Evolutionary conservation across 306 rosid species (phyloP), one percentile per base, ranked within the genome.

Genomic region (Gillenia trifoliata): DNA sequence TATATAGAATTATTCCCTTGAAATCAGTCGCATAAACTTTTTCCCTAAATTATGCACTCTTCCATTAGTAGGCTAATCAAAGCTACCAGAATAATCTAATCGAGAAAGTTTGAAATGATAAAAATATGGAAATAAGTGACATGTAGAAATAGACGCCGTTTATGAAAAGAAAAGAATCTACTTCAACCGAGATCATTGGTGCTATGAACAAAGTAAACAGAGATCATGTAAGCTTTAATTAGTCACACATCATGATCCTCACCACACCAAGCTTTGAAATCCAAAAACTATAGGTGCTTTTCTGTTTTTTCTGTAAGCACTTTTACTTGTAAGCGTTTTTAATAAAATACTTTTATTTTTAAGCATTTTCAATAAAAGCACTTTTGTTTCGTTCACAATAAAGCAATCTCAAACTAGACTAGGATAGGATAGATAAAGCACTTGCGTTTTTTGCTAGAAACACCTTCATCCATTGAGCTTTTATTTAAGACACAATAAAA

Each of bases 251-350:
- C 75, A 54, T 68, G 59, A 26, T 3, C 63, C 65, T 36, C 38
- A 56, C 28, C 52, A 28, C 64, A 49, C 66, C 63, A 81, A 69
- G 55, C 64, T 61, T 57, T n/a, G 63, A 82, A 73, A 70, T 66
- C 81, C 36, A 65, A 31, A 25, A 70, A 36, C 63, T 29, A 64
- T 59, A 79, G 84, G 7, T 16, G 17, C 3, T 3, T 47, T 45
- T 47, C 1, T 19, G 12, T 12, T 47, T 4, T 4, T 36, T 36
- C 0, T 36, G 0, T 36, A 8, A 1, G 40, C 40, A 36, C 10
- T 36, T 36, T 36, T 36, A 8, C 2, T 8, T 2, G 40, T 0
- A 36, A 36, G 11, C 11, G 11, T 36, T 8, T 36, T 7, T 36
- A 36, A 36, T 3, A 8, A 36, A 36, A 8, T 36, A 11, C 40